Conservation (phyloP, 1,284 basidiomycete genomes). For the Cystobasidiaceae sp. region DNA sequence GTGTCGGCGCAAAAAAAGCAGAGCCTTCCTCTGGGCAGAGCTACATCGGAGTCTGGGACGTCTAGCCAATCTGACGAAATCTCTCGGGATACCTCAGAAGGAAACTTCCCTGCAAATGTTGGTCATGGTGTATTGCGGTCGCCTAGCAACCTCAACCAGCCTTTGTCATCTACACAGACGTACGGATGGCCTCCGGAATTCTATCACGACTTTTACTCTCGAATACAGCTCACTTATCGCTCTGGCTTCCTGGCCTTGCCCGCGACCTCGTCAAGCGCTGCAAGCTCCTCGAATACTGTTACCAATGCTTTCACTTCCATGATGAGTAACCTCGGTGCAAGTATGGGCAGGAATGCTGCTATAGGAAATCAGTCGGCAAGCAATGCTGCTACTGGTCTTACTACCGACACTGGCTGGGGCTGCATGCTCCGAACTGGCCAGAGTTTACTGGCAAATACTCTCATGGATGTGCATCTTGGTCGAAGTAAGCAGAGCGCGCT, state of each 20-base stretch:
- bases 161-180: neutral
- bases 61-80: too few relatives aligned
- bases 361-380: conserved; percentile 49
- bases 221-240: conserved; percentile 89
- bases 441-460: conserved; percentile 80
- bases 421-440: conserved; percentile 97
- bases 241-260: conserved; percentile 77
- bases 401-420: conserved; percentile 94
- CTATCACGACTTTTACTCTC: conserved; percentile 80
- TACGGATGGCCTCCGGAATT: conserved; percentile 67
- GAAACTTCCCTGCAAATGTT: neutral
- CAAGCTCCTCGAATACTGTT: conserved; percentile 4
- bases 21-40: too few relatives aligned
- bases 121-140: neutral
- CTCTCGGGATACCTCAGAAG: neutral
- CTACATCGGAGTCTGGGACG: too few relatives aligned
- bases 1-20: too few relatives aligned
- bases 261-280: conserved; percentile 50
- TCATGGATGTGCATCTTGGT: conserved; percentile 76
- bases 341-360: conserved; percentile 49
- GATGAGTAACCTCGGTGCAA: conserved; percentile 45
- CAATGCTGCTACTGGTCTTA: conserved; percentile 65
- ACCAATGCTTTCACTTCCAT: conserved; percentile 31
- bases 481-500: conserved; percentile 58
- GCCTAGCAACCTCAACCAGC: too few relatives aligned